Evolutionary conservation across 2,329 filamentous ascomycete species (phyloP).

Genomic region (Pseudofabraea citricarpa): DNA sequence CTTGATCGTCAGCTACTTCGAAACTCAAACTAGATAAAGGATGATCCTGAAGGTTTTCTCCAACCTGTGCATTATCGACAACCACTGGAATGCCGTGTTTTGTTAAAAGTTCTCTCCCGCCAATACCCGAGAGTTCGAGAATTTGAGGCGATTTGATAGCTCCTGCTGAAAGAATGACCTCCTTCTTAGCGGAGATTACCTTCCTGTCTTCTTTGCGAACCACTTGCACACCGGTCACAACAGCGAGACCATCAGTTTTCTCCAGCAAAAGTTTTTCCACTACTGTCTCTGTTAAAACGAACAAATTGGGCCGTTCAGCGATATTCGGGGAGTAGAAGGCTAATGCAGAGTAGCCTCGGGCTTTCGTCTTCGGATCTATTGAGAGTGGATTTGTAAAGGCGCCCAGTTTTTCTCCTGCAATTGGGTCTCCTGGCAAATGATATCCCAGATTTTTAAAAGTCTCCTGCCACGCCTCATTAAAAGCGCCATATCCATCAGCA

Average conservation of each 20-base stretch:
- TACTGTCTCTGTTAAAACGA: slow-evolving; percentile 77
- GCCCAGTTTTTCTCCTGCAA: slow-evolving; percentile 2
- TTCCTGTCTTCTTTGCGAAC: slow-evolving; percentile 6
- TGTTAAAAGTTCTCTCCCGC: slow-evolving; percentile 10
- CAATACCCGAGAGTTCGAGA: slow-evolving; percentile 27
- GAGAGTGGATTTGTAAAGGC: slow-evolving; percentile 1
- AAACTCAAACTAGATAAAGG: slow-evolving; percentile 17
- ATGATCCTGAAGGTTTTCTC: slow-evolving; percentile 18
- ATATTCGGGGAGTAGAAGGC: slow-evolving; percentile 11
- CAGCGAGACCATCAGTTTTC: not conserved
- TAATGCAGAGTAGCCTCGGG: slow-evolving; percentile 8
- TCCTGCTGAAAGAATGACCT: slow-evolving; percentile 22
- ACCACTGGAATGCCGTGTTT: slow-evolving; percentile 7
- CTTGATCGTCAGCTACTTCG: slow-evolving; percentile 28
- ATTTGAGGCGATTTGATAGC: slow-evolving; percentile 22
- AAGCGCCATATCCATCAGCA: not conserved
- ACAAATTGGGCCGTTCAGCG: slow-evolving; percentile 53
- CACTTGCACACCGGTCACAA: slow-evolving; percentile 11
- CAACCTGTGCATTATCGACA: slow-evolving; percentile 9
- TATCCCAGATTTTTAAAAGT: not conserved
- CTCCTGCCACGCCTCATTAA: not conserved
- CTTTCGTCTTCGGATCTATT: slow-evolving; percentile 1
- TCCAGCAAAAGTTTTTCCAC: slow-evolving; percentile 65
- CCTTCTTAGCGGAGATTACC: slow-evolving; percentile 17
- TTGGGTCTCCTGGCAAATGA: not conserved